Evolutionary conservation across 148 eudicot genomes (phyloP).

Genomic region (Persicaria maculosa): DNA sequence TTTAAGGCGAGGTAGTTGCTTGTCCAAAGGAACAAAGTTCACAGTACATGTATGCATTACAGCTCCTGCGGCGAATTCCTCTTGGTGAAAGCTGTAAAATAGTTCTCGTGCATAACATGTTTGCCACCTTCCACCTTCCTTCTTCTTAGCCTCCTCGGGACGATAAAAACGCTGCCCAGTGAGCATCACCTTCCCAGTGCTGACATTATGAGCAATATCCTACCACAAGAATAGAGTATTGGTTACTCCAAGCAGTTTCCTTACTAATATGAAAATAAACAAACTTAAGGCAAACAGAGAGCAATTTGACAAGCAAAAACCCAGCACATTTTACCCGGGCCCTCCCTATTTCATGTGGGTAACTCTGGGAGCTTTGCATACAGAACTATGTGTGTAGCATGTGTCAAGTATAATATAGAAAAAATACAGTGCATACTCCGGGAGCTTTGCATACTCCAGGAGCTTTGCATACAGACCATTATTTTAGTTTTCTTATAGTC

Average conservation of each 20-base stretch:
- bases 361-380: no score
- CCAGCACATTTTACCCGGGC: no score
- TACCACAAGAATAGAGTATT: constrained; percentile 19
- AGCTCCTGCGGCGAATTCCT: constrained; percentile 81
- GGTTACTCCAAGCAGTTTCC: neutral
- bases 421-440: no score
- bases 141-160: constrained; percentile 82
- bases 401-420: no score
- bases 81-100: constrained; percentile 85
- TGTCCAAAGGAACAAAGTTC: constrained; percentile 72
- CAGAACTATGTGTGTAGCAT: no score
- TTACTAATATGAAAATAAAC: neutral
- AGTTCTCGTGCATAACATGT: constrained; percentile 77
- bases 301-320: neutral
- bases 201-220: constrained; percentile 56
- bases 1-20: constrained; percentile 73
- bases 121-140: constrained; percentile 85
- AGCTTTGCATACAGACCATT: no score
- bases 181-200: constrained; percentile 55
- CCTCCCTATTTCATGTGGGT: no score
- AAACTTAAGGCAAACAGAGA: neutral
- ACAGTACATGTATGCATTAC: constrained; percentile 96
- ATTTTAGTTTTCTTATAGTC: no score
- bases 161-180: constrained; percentile 93
- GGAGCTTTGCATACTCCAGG: no score